A percentile compares a stretch with the other conserved stretches of the same genome.
Conservation (phyloP, 768 basidiomycete genomes). For the Suillus spraguei region DNA sequence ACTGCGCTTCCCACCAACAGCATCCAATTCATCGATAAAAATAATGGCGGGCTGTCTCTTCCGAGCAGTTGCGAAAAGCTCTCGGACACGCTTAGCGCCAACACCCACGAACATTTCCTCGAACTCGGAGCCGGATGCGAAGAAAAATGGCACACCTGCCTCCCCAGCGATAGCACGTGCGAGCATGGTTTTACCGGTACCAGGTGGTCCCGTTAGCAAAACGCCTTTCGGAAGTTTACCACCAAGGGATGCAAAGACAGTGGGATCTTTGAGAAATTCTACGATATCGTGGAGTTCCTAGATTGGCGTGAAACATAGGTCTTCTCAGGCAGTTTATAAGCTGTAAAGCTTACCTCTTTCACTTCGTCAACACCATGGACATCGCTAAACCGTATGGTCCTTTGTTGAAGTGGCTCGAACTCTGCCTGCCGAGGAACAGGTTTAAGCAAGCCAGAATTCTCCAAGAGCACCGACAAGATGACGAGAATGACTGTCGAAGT, state of each 20-base stretch:
- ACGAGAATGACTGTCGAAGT: constrained; percentile 69
- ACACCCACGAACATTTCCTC: constrained; percentile 98
- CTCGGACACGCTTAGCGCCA: constrained; percentile 93
- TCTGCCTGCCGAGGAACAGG: constrained; percentile 79
- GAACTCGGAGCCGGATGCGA: constrained; percentile 95
- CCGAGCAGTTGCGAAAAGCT: constrained; percentile 90
- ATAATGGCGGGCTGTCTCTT: constrained; percentile 97
- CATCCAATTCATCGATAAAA: constrained; percentile 97
- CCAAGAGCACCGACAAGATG: constrained; percentile 84
- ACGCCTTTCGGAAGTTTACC: constrained; percentile 96
- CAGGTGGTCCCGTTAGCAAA: constrained; percentile 86
- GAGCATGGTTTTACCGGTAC: constrained; percentile 85
- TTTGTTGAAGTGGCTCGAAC: constrained; percentile 82
- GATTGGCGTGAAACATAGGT: constrained; percentile 4
- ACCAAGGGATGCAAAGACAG: constrained; percentile 86
- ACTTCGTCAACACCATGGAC: constrained; percentile 98
- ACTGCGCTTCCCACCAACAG: constrained; percentile 88
- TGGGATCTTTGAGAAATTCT: constrained; percentile 92
- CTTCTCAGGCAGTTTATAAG: background rate
- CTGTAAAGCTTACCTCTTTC: constrained; percentile 66
- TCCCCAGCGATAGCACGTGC: constrained; percentile 97
- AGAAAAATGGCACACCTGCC: constrained; percentile 97
- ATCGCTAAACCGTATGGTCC: constrained; percentile 88
- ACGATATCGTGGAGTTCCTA: constrained; percentile 95
- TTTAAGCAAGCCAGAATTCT: constrained; percentile 93